These are phyloP conservation scores for Pyrus communis DNA, from an alignment of 306 rosid species.

Conservation along the genomic window DNA sequence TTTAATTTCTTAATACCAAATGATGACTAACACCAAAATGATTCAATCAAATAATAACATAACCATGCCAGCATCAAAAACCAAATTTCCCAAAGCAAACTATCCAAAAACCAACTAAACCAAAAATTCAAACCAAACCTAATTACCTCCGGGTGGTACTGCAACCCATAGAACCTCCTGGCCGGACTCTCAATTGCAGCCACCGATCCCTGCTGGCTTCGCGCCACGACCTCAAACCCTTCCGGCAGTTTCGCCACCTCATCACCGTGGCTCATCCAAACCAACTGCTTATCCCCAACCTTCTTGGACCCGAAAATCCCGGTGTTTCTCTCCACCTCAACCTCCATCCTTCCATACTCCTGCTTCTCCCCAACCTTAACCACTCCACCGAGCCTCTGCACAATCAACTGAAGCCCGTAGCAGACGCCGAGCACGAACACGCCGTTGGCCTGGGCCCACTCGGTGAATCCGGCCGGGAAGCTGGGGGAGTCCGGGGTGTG, in stretches of 20 bases:
- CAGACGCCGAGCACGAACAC: slow-evolving; percentile 77
- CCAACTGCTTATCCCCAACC: slow-evolving; percentile 49
- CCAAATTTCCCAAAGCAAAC: neutral
- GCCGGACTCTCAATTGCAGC: slow-evolving; percentile 58
- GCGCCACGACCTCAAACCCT: slow-evolving; percentile 66
- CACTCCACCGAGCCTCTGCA: slow-evolving; percentile 76
- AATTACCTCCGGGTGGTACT: slow-evolving; percentile 91
- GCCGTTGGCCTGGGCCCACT: slow-evolving; percentile 63
- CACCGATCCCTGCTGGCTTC: slow-evolving; percentile 70
- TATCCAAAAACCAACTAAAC: neutral
- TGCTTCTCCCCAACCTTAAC: slow-evolving; percentile 67
- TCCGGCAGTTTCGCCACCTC: slow-evolving; percentile 58
- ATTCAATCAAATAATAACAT: neutral
- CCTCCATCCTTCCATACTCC: slow-evolving; percentile 94
- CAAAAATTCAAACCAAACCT: neutral
- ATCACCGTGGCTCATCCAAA: slow-evolving; percentile 99
- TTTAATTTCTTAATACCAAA: neutral
- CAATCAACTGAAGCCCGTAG: slow-evolving; percentile 84
- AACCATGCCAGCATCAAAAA: neutral
- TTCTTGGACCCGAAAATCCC: slow-evolving; percentile 38
- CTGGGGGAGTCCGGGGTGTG: slow-evolving; percentile 68
- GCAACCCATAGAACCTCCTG: slow-evolving; percentile 70
- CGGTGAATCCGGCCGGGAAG: slow-evolving; percentile 62
- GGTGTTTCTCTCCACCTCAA: slow-evolving; percentile 32
- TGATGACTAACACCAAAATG: neutral